Percentiles rank a stretch among this genome's conserved stretches.
phyloP scores from a whole-genome alignment of 2,329 filamentous ascomycete genomes.

The Coniochaeta hoffmannii region DNA sequence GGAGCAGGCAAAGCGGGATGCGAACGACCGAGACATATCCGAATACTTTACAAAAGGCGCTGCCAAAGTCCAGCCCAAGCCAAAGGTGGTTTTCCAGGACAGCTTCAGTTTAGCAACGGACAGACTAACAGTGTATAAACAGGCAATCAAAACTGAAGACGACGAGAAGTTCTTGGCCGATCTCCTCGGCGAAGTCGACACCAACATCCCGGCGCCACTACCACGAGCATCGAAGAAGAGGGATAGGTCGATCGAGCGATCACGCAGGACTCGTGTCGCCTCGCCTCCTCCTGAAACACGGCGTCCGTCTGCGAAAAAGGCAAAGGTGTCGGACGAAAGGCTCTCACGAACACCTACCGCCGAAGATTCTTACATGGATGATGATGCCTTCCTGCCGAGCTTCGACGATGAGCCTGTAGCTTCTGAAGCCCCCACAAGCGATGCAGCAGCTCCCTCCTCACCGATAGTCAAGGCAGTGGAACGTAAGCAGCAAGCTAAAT shows the following conservation, averaged over 20 bases:
- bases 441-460: slow-evolving; percentile 71
- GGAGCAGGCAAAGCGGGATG: slow-evolving; percentile 76
- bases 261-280: slow-evolving; percentile 67
- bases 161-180: slow-evolving; percentile 83
- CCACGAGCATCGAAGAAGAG: slow-evolving; percentile 53
- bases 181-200: slow-evolving; percentile 81
- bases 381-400: slow-evolving; percentile 47
- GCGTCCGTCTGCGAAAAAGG: slow-evolving; percentile 48
- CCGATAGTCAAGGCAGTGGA: slow-evolving; percentile 73
- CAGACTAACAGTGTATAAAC: slow-evolving; percentile 8
- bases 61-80: slow-evolving; percentile 59
- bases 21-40: slow-evolving; percentile 84
- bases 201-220: slow-evolving; percentile 52
- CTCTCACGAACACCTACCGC: slow-evolving; percentile 40
- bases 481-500: slow-evolving; percentile 53
- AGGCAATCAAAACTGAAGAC: slow-evolving; percentile 74
- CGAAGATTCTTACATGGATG: slow-evolving; percentile 41
- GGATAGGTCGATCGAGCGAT: slow-evolving; percentile 64
- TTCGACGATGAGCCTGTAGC: slow-evolving; percentile 53
- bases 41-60: slow-evolving; percentile 86
- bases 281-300: slow-evolving; percentile 61
- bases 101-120: background rate
- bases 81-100: slow-evolving; percentile 55
- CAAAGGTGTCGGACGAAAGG: slow-evolving; percentile 43
- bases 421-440: slow-evolving; percentile 67